phyloP scores from a whole-genome alignment of 2,329 filamentous ascomycete species.

The Alternaria longipes region DNA sequence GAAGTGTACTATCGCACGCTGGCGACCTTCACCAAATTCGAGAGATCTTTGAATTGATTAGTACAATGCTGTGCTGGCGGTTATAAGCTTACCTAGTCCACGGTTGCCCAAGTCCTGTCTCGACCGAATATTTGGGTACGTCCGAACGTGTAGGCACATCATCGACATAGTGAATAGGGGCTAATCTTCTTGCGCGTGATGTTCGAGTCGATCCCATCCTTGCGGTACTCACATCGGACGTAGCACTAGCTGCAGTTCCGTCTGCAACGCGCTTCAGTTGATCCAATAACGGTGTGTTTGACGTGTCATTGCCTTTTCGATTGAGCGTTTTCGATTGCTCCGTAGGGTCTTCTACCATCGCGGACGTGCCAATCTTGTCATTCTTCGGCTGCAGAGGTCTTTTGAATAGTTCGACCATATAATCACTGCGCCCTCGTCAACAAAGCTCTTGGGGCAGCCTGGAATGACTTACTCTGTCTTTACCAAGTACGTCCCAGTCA shows the following conservation, averaged over 20 bases:
- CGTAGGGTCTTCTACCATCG: conserved; percentile 4
- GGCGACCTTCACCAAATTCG: conserved; percentile 68
- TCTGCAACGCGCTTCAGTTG: neutral
- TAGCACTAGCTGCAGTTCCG: neutral
- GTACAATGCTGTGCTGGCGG: neutral
- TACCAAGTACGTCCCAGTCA: neutral
- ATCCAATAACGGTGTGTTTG: conserved; percentile 3
- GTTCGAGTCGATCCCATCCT: conserved; percentile 12
- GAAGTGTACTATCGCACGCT: conserved; percentile 72
- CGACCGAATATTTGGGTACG: conserved; percentile 30
- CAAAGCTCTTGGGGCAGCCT: too few relatives aligned
- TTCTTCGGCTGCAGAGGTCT: conserved; percentile 19
- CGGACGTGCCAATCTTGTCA: conserved; percentile 18
- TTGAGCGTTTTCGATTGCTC: neutral
- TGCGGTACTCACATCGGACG: neutral
- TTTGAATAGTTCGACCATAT: conserved; percentile 27
- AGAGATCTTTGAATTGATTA: conserved; percentile 58
- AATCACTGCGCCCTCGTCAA: conserved; percentile 16
- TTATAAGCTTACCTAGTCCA: conserved; percentile 37
- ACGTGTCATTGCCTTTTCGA: neutral
- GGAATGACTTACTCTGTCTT: conserved; percentile 8
- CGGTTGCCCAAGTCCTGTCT: conserved; percentile 35
- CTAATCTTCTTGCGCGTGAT: conserved; percentile 19
- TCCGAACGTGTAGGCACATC: neutral
- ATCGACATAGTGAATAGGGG: conserved; percentile 7